These are phyloP conservation scores for Penicillium capsulatum DNA, from an alignment of 2,329 filamentous ascomycete genomes.

Conservation along the genomic window DNA sequence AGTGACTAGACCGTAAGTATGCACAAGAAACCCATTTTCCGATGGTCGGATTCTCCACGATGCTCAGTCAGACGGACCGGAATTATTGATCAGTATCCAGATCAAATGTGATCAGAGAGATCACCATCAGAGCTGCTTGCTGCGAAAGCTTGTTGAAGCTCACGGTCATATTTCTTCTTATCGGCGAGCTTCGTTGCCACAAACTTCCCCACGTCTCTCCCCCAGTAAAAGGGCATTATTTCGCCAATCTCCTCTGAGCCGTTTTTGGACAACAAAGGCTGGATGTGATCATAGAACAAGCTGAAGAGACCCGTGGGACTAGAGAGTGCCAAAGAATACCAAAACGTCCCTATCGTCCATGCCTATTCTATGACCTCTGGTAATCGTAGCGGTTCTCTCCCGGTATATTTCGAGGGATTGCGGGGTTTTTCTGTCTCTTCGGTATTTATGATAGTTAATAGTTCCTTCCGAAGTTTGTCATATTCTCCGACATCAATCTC, in stretches of 20 bases:
- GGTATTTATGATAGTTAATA: neutral
- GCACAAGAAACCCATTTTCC: too few species aligned
- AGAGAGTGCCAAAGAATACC: neutral
- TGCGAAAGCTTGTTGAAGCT: conserved; percentile 3
- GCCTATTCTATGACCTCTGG: neutral
- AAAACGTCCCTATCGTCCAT: neutral
- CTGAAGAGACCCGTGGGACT: neutral
- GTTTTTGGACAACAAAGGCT: neutral
- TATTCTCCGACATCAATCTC: neutral
- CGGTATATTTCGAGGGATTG: neutral
- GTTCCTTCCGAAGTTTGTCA: neutral
- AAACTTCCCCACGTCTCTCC: conserved; percentile 1
- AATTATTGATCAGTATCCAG: too few species aligned
- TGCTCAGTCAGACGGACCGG: too few species aligned
- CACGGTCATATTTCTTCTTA: conserved; percentile 1
- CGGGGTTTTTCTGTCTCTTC: neutral
- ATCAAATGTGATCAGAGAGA: neutral
- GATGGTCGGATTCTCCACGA: too few species aligned
- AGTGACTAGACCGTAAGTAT: too few species aligned
- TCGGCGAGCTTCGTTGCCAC: conserved; percentile 3
- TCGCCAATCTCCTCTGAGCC: conserved; percentile 2
- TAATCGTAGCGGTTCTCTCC: neutral
- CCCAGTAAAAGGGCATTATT: conserved; percentile 1
- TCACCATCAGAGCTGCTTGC: neutral
- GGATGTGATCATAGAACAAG: neutral